These are phyloP conservation scores for Vigna mungo DNA, from an alignment of 306 rosid species.

Conservation along the genomic window DNA sequence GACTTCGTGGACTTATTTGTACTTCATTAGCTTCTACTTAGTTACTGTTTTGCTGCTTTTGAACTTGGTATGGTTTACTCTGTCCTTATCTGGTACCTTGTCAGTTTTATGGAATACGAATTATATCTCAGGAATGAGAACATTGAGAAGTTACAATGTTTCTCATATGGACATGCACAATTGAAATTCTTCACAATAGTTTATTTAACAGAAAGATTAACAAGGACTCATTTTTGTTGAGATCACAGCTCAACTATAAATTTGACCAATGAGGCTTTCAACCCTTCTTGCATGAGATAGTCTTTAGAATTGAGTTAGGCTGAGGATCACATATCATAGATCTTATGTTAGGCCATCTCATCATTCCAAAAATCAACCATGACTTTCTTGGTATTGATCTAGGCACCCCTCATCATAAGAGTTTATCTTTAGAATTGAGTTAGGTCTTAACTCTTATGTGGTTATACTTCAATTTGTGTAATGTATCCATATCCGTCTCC, in stretches of 20 bases:
- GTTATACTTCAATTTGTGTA: too few relatives aligned
- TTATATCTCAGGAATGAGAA: constrained; percentile 17
- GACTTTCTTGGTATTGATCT: neutral
- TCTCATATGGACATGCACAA: constrained; percentile 12
- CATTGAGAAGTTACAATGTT: constrained; percentile 25
- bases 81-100: constrained; percentile 24
- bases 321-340: neutral
- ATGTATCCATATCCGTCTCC: too few relatives aligned
- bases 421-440: neutral
- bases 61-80: constrained; percentile 73
- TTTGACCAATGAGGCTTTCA: neutral
- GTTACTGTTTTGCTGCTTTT: constrained; percentile 82
- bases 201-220: constrained; percentile 21
- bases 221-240: constrained; percentile 10
- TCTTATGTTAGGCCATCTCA: neutral
- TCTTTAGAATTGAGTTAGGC: neutral
- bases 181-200: neutral
- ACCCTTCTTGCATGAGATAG: neutral
- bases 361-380: neutral
- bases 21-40: constrained; percentile 91
- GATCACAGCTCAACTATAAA: neutral
- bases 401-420: neutral
- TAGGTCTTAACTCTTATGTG: neutral
- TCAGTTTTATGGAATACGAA: constrained; percentile 22
- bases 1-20: constrained; percentile 70